Base-by-base conservation (phyloP, 148 eudicot genomes). In the Limonium bicolor region DNA sequence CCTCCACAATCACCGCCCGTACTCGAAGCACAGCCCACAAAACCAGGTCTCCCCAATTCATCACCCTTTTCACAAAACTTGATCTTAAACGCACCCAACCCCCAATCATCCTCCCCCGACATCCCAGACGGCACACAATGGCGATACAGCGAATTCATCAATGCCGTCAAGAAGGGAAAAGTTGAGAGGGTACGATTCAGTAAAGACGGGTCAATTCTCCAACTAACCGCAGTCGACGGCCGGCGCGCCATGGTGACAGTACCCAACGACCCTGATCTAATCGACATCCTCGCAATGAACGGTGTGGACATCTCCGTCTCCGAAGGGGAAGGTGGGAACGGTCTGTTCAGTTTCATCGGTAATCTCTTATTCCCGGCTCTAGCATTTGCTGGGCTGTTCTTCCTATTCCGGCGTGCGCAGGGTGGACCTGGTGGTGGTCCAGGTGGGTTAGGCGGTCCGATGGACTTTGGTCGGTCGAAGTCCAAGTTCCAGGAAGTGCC, bases 401-500 rank as follows among this genome's bases (percentile, higher is more conserved):
- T 90, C 32, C 48, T 90, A 8, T 84, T 90, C 60, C 54, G 84
- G 1, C 60, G 95, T 56, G 74, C 93, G 1, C 95, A 90, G 43
- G 97, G 97, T 0, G 99, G 99, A 36, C 87, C 95, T 0, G 97
- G 97, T 0, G 97, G 97, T 0, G 97, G 97, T 3, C 99, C 99
- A 0, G 99, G 99, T 1, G 99, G 99, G 19, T 70, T 90, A 1
- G 99, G 99, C 4, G 99, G 99, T 8, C 99, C 99, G 28, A 90
- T 90, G 99, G 99, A 90, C 41, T 90, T 90, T 36, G 99, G 99
- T 3, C 46, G 99, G 56, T 84, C 95, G 2, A 90, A 90, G 60
- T 84, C 95, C 35, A 90, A 90, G 81, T 90, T 90, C 49, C 99
- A 90, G 80, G 99, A 90, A 51, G 99, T 90, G 18, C 99, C 99